Percentiles rank a stretch among this genome's conserved stretches.
Conservation (phyloP, 345 rosid genomes). For the Linum tenue region DNA sequence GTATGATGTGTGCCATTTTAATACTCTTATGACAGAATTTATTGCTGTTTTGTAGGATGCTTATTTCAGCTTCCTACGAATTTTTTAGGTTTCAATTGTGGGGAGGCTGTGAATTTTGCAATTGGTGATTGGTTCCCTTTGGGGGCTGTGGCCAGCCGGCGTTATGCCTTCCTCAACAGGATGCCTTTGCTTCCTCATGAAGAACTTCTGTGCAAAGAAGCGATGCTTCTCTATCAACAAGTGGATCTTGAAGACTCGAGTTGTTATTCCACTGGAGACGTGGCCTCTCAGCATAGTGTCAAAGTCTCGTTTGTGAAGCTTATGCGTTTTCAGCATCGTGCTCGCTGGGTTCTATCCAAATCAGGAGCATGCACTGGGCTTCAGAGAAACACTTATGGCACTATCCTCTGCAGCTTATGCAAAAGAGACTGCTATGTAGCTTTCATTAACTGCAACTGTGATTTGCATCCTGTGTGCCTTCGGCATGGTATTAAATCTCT, state of each 20-base stretch:
- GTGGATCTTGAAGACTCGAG: constrained; percentile 50
- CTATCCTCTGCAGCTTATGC: constrained; percentile 77
- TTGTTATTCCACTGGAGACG: constrained; percentile 36
- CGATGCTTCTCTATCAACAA: constrained; percentile 56
- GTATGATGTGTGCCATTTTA: constrained; percentile 27
- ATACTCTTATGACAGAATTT: not conserved
- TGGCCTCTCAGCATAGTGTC: constrained; percentile 42
- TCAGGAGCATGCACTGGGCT: constrained; percentile 50
- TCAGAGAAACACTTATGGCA: constrained; percentile 43
- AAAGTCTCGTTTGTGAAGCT: constrained; percentile 70
- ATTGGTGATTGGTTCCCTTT: constrained; percentile 94
- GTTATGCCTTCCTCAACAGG: constrained; percentile 86
- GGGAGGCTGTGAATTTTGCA: constrained; percentile 99
- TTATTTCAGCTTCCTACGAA: not conserved
- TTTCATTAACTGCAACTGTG: constrained; percentile 63
- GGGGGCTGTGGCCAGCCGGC: constrained; percentile 87
- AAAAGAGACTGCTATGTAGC: constrained; percentile 90
- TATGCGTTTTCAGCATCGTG: constrained; percentile 71
- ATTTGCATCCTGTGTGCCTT: constrained; percentile 61
- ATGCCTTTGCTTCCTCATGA: constrained; percentile 95
- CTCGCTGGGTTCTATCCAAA: constrained; percentile 71
- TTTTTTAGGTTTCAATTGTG: constrained; percentile 89
- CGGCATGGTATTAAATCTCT: constrained; percentile 54
- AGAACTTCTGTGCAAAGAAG: constrained; percentile 93
- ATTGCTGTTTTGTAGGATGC: not conserved